These are phyloP conservation scores for Biscogniauxia mediterranea DNA, from an alignment of 2,329 filamentous ascomycete species.

Conservation along the genomic window DNA sequence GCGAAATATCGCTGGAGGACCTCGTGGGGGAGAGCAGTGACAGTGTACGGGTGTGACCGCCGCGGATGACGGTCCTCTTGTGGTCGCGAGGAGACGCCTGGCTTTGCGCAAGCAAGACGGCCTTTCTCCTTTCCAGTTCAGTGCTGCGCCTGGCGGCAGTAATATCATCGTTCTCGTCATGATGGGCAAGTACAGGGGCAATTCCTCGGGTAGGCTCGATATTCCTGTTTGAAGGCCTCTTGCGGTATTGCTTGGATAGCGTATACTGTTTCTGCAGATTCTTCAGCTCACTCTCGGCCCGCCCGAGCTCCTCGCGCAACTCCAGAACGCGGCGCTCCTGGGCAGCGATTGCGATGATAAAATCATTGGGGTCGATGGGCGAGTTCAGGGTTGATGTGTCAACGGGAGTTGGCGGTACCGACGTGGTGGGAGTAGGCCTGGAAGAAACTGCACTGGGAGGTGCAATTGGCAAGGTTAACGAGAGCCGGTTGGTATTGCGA, in stretches of 20 bases:
- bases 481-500: constrained; percentile 56
- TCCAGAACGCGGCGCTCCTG: constrained; percentile 91
- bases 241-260: constrained; percentile 71
- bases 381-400: constrained; percentile 43
- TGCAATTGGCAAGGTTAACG: constrained; percentile 61
- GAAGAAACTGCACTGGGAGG: constrained; percentile 51
- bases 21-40: constrained; percentile 77
- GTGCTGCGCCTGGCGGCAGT: constrained; percentile 40
- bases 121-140: constrained; percentile 73
- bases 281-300: constrained; percentile 74
- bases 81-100: constrained; percentile 39
- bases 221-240: constrained; percentile 64
- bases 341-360: constrained; percentile 86
- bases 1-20: constrained; percentile 41
- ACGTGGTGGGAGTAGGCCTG: constrained; percentile 49
- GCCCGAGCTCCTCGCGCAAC: constrained; percentile 81
- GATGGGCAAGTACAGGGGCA: constrained; percentile 19
- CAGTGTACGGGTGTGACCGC: constrained; percentile 61
- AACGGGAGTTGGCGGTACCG: constrained; percentile 50
- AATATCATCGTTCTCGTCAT: constrained; percentile 39
- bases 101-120: constrained; percentile 55
- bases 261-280: constrained; percentile 84
- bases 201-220: constrained; percentile 54
- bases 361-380: constrained; percentile 59
- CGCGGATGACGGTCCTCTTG: constrained; percentile 67